Evolutionary conservation across 139 green algal genomes (phyloP).

Genomic region (Medakamo hakoo): DNA sequence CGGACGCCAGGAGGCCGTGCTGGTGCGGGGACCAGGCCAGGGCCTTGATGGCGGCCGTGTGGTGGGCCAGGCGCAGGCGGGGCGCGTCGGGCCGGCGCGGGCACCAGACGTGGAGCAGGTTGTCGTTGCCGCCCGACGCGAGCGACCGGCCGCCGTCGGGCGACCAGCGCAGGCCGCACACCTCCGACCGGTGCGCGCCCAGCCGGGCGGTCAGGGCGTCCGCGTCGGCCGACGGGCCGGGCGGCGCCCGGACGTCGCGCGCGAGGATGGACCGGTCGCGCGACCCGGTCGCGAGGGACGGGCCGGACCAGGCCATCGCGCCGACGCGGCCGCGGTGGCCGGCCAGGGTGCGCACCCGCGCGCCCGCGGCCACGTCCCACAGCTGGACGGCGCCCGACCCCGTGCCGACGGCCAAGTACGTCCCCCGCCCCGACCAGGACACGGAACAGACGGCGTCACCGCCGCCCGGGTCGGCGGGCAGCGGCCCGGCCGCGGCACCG

Average conservation of each 20-base stretch:
- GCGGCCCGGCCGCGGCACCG: background rate
- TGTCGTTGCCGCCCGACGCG: constrained; percentile 75
- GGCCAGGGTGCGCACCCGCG: constrained; percentile 55
- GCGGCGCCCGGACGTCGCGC: constrained; percentile 66
- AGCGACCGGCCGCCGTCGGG: constrained; percentile 58
- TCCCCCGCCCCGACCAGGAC: constrained; percentile 69
- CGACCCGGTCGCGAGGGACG: constrained; percentile 68
- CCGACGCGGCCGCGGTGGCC: constrained; percentile 66
- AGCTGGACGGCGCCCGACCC: constrained; percentile 67
- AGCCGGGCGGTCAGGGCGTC: constrained; percentile 52
- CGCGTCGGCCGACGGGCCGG: no score
- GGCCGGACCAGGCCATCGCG: constrained; percentile 67
- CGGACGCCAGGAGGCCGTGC: constrained; percentile 81
- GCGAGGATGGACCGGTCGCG: constrained; percentile 79
- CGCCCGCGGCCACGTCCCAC: constrained; percentile 56
- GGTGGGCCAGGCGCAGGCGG: constrained; percentile 33
- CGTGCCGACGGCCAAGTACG: constrained; percentile 75
- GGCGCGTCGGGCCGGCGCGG: constrained; percentile 1
- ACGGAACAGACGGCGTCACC: constrained; percentile 71
- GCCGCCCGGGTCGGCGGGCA: background rate
- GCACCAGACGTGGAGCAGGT: constrained; percentile 62
- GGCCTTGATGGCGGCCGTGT: constrained; percentile 80
- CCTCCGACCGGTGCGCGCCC: constrained; percentile 68
- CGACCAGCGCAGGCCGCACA: constrained; percentile 71
- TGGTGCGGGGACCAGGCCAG: constrained; percentile 95